These are phyloP conservation scores for Cryptococcus sp. DNA, from an alignment of 1,284 basidiomycete genomes.

Conservation along the genomic window DNA sequence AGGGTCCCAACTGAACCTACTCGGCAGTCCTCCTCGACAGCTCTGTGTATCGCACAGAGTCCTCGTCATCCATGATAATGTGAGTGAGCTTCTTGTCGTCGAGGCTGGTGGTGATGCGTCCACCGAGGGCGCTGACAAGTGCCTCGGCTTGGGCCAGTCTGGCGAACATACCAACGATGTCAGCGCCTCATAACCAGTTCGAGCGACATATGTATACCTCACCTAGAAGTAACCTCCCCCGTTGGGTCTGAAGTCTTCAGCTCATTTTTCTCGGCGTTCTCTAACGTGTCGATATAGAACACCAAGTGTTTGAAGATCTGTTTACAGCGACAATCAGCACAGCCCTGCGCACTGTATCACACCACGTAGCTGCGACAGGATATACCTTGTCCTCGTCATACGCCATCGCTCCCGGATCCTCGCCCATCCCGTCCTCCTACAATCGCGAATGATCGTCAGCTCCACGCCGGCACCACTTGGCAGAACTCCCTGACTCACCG, in stretches of 20 bases:
- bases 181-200: not conserved
- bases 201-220: not conserved
- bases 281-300: constrained; percentile 80
- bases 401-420: constrained; percentile 61
- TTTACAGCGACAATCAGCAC: not conserved
- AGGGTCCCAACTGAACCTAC: not conserved
- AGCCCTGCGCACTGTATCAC: not conserved
- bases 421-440: constrained; percentile 59
- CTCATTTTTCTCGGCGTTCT: constrained; percentile 64
- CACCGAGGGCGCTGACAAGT: constrained; percentile 65
- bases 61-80: constrained; percentile 63
- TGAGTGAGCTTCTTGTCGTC: constrained; percentile 76
- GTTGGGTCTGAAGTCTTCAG: constrained; percentile 55
- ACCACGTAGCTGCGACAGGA: not conserved
- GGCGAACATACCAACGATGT: not conserved
- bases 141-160: constrained; percentile 61
- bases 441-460: not conserved
- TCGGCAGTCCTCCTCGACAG: constrained; percentile 54
- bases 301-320: constrained; percentile 68
- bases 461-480: not conserved
- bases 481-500: constrained; percentile 19
- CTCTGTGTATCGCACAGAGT: constrained; percentile 58
- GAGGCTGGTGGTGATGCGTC: constrained; percentile 60
- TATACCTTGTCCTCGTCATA: constrained; percentile 63
- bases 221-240: not conserved